Evolutionary conservation across 73 alveolate species (phyloP).

Genomic region (Tetrahymena borealis): DNA sequence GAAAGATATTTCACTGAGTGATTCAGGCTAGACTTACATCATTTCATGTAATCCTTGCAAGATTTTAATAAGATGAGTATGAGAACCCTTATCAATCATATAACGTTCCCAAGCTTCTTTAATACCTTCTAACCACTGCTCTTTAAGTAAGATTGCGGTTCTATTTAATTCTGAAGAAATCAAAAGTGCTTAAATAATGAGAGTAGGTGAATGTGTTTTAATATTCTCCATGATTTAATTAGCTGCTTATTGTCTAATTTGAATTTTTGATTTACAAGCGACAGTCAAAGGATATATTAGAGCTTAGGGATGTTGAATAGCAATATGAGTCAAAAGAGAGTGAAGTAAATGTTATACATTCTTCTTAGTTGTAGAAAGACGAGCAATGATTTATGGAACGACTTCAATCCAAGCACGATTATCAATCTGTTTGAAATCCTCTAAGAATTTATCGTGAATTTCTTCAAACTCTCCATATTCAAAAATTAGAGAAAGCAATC

Average conservation of each 20-base stretch:
- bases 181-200: slow-evolving; percentile 77
- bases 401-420: slow-evolving; percentile 92
- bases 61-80: slow-evolving; percentile 60
- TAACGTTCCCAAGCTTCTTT: slow-evolving; percentile 89
- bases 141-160: slow-evolving; percentile 84
- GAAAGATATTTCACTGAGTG: slow-evolving; percentile 92
- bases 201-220: slow-evolving; percentile 61
- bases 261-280: slow-evolving; percentile 76
- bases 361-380: slow-evolving; percentile 81
- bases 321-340: slow-evolving; percentile 74
- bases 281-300: slow-evolving; percentile 90
- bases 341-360: slow-evolving; percentile 62
- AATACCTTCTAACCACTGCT: slow-evolving; percentile 92
- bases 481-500: slow-evolving; percentile 82
- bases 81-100: slow-evolving; percentile 69
- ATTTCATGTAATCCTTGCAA: slow-evolving; percentile 78
- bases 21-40: slow-evolving; percentile 77
- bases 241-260: slow-evolving; percentile 85
- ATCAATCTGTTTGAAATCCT: slow-evolving; percentile 73
- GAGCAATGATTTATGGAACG: slow-evolving; percentile 93
- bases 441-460: slow-evolving; percentile 68
- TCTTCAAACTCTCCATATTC: slow-evolving; percentile 83
- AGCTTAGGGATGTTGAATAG: slow-evolving; percentile 85
- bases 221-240: slow-evolving; percentile 70
- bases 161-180: slow-evolving; percentile 90